phyloP scores from a whole-genome alignment of 495 filamentous ascomycete species.

The Trichoderma asperelloides region DNA sequence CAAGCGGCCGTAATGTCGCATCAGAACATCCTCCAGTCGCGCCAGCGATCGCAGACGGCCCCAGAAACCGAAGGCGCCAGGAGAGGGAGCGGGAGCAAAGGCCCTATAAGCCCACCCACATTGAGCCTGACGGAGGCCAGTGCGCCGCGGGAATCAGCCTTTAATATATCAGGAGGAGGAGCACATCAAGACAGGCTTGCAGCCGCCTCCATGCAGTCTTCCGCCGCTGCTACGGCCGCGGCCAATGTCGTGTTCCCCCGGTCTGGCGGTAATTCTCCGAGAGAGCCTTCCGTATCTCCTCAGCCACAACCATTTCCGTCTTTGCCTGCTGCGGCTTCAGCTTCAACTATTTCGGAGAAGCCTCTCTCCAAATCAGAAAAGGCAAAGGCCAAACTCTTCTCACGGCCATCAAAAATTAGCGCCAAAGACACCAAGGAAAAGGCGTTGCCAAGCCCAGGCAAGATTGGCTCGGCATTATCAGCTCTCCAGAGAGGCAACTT shows the following conservation, averaged over 20 bases:
- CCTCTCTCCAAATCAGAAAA: constrained; percentile 60
- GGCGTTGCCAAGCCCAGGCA: constrained; percentile 71
- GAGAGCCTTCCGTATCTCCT: constrained; percentile 10
- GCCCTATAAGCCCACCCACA: constrained; percentile 47
- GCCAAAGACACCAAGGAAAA: constrained; percentile 64
- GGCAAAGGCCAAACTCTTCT: constrained; percentile 88
- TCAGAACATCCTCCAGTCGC: constrained; percentile 46
- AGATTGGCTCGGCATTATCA: constrained; percentile 54
- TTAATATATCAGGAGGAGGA: constrained; percentile 21
- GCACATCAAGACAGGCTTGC: constrained; percentile 7
- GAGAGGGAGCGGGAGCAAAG: constrained; percentile 34
- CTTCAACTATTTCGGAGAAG: constrained; percentile 47
- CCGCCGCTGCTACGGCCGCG: constrained; percentile 65
- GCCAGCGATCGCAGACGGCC: constrained; percentile 57
- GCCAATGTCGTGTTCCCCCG: constrained; percentile 82
- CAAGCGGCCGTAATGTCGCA: constrained; percentile 66
- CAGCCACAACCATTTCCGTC: neutral
- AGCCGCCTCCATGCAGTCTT: constrained; percentile 23
- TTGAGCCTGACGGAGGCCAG: constrained; percentile 47
- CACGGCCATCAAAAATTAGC: constrained; percentile 74
- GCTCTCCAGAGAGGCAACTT: constrained; percentile 59
- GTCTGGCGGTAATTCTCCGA: constrained; percentile 43
- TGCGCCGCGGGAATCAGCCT: constrained; percentile 43
- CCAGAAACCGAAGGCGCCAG: constrained; percentile 25
- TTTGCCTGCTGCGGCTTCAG: constrained; percentile 17